Evolutionary conservation across 306 rosid genomes (phyloP).

Genomic region (Cucumis sativus): Cucumber_9930_V3 NC_026655.2:17605001-17605500

Average conservation of each 20-base stretch:
- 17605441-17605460: slow-evolving; percentile 81
- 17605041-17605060: not conserved
- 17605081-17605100: not conserved
- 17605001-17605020: not conserved
- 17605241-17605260: slow-evolving; percentile 20
- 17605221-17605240: slow-evolving; percentile 17
- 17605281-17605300: slow-evolving; percentile 23
- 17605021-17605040: not conserved
- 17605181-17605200: not conserved
- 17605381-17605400: slow-evolving; percentile 40
- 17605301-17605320: not conserved
- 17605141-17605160: no score
- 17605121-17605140: no score
- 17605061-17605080: not conserved
- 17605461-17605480: slow-evolving; percentile 52
- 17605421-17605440: slow-evolving; percentile 96
- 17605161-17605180: not conserved
- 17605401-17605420: slow-evolving; percentile 70
- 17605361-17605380: slow-evolving; percentile 31
- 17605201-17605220: slow-evolving; percentile 41
- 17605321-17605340: slow-evolving; percentile 38
- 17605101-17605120: no score
- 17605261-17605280: slow-evolving; percentile 43
- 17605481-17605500: slow-evolving; percentile 37
- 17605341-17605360: slow-evolving; percentile 60